Base-by-base conservation (phyloP, 345 rosid genomes). In the Tarenaya hassleriana region DNA sequence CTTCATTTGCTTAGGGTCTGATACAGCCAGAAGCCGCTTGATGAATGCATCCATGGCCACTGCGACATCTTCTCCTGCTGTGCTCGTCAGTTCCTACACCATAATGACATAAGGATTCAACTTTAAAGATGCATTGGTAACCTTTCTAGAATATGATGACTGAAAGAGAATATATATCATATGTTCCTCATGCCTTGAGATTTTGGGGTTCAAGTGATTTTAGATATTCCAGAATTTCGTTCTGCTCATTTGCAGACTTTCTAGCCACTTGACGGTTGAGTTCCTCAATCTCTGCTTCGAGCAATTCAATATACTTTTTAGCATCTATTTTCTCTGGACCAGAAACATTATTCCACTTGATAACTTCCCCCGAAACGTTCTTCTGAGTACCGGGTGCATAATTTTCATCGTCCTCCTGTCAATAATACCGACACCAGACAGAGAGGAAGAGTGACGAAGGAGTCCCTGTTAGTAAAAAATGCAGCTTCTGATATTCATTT, bases 201-300 rank as follows among this genome's bases (percentile, higher is more conserved):
- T 88, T 92, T 60, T 88, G 98, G 34, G 95, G 98, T 67, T 92
- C 94, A 7, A 92, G 96, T 59, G 91, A 62, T 72, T 80, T 85
- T 14, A 88, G 88, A 66, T 78, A 92, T 55, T 92, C 97, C 75
- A 92, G 67, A 55, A 92, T 74, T 24, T 83, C 98, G 57, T 92
- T 92, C 50, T 75, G 83, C 46, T 84, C 91, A 63, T 65, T 70
- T 7, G 72, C 63, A 48, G 88, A 66, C 65, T 79, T 85, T 69
- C 82, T 67, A 35, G 78, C 86, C 5, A 88, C 86, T 72, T 83
- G 94, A 53, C 54, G 64, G 58, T 85, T 92, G 33, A 88, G 69
- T 66, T 92, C 95, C 65, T 88, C 97, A 15, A 92, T 83, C 75
- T 92, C 97, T 20, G 94, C 94, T 74, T 92, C 98, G 9, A 92